A percentile compares a stretch with the other conserved stretches of the same genome.
These are phyloP conservation scores for Themeda triandra DNA, from an alignment of 176 grass and related monocot species.

Conservation along the genomic window DNA sequence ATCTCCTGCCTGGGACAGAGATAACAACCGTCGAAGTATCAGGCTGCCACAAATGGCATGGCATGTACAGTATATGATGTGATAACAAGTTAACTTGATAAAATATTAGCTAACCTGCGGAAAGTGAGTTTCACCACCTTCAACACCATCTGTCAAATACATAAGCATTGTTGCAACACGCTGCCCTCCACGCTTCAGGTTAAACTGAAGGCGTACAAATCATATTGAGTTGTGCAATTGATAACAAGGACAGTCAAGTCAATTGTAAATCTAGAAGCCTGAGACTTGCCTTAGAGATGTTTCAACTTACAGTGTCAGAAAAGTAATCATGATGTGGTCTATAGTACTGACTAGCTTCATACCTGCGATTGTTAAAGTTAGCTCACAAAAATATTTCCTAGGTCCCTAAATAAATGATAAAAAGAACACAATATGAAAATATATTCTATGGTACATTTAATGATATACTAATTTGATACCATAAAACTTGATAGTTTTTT, in stretches of 20 bases:
- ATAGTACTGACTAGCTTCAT: slow-evolving; percentile 78
- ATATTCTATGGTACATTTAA: no score
- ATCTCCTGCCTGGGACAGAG: slow-evolving; percentile 57
- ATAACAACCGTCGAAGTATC: neutral
- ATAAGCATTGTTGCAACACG: slow-evolving; percentile 94
- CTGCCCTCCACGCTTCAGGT: slow-evolving; percentile 81
- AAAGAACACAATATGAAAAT: no score
- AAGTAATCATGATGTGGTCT: slow-evolving; percentile 92
- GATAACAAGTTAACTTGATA: neutral
- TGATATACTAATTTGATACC: no score
- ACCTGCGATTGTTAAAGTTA: slow-evolving; percentile 54
- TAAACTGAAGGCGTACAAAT: slow-evolving; percentile 54
- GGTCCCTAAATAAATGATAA: no score
- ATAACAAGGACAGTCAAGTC: neutral
- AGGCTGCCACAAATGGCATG: neutral
- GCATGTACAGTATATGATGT: neutral
- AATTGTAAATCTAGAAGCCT: neutral
- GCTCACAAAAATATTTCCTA: neutral
- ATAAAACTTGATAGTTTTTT: no score
- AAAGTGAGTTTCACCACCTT: slow-evolving; percentile 96
- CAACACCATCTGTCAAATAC: slow-evolving; percentile 95
- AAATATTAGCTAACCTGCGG: slow-evolving; percentile 50
- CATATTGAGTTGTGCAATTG: neutral
- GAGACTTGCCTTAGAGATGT: slow-evolving; percentile 7
- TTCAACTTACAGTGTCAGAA: slow-evolving; percentile 79